phyloP scores from a whole-genome alignment of 2,329 filamentous ascomycete genomes.

The Exserohilum turcica region DNA sequence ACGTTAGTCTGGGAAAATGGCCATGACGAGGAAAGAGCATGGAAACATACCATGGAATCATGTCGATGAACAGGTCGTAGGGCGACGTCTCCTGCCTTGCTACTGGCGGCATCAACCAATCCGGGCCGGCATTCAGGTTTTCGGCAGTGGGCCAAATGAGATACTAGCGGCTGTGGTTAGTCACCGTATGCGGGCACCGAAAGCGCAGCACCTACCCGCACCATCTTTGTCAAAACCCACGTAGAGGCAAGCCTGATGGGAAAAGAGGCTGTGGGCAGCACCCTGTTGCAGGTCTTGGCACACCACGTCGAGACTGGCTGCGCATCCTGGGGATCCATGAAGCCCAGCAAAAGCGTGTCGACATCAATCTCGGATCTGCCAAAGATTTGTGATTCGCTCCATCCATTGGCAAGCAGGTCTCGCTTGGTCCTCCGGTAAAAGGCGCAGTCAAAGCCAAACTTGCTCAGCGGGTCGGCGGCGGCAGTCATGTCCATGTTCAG shows the following conservation, averaged over 20 bases:
- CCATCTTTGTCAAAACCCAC: conserved; percentile 43
- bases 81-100: conserved; percentile 37
- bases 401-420: conserved; percentile 41
- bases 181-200: not conserved
- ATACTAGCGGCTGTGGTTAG: conserved; percentile 33
- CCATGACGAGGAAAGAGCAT: not conserved
- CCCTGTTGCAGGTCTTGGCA: conserved; percentile 38
- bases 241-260: conserved; percentile 40
- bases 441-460: conserved; percentile 44
- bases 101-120: conserved; percentile 42
- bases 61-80: conserved; percentile 42
- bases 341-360: conserved; percentile 42
- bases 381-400: conserved; percentile 41
- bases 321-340: conserved; percentile 39
- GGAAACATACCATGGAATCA: conserved; percentile 41
- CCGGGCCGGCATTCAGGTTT: conserved; percentile 43
- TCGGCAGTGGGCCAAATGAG: conserved; percentile 46
- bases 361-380: conserved; percentile 43
- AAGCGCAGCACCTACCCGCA: conserved; percentile 35
- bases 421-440: conserved; percentile 41
- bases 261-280: conserved; percentile 32
- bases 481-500: conserved; percentile 27
- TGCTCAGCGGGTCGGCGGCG: conserved; percentile 28
- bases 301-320: conserved; percentile 44
- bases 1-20: conserved; percentile 16